A percentile compares a stretch with the other conserved stretches of the same genome.
Evolutionary conservation across 306 rosid species (phyloP).

Genomic region (Pterocarpus santalinus): DNA sequence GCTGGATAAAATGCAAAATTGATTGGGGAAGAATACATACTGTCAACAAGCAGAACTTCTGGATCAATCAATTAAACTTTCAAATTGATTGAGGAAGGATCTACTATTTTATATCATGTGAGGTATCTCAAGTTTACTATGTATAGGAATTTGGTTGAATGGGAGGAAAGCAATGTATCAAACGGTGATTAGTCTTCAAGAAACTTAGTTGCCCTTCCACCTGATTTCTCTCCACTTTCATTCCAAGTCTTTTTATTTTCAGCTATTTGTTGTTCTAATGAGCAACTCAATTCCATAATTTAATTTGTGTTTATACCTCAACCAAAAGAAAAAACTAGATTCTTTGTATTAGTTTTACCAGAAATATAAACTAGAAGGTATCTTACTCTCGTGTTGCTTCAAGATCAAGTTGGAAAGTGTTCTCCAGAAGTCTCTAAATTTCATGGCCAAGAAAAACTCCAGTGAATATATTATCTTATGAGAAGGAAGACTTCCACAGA

Average conservation of each 20-base stretch:
- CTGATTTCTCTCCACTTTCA: neutral
- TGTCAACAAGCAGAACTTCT: neutral
- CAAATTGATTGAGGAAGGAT: constrained; percentile 14
- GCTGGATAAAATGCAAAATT: neutral
- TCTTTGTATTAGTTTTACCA: constrained; percentile 16
- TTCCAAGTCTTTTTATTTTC: constrained; percentile 8
- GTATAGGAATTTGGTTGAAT: neutral
- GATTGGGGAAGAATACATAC: neutral
- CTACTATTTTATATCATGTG: constrained; percentile 3
- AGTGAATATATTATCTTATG: constrained; percentile 35
- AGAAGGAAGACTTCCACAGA: constrained; percentile 17
- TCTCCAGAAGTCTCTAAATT: constrained; percentile 91
- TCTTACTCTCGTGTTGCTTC: constrained; percentile 86
- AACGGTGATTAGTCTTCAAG: neutral
- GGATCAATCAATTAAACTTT: neutral
- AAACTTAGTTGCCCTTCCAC: neutral
- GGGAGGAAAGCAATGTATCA: neutral
- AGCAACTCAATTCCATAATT: constrained; percentile 13
- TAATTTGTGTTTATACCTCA: constrained; percentile 7
- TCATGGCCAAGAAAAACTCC: constrained; percentile 40
- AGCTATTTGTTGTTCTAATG: constrained; percentile 28
- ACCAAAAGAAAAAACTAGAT: constrained; percentile 4
- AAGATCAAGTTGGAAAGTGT: constrained; percentile 86
- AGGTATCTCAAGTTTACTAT: neutral
- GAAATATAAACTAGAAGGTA: constrained; percentile 31